These are phyloP conservation scores for Petunia axillaris DNA, from an alignment of 257 asterid species.

Conservation along the genomic window DNA sequence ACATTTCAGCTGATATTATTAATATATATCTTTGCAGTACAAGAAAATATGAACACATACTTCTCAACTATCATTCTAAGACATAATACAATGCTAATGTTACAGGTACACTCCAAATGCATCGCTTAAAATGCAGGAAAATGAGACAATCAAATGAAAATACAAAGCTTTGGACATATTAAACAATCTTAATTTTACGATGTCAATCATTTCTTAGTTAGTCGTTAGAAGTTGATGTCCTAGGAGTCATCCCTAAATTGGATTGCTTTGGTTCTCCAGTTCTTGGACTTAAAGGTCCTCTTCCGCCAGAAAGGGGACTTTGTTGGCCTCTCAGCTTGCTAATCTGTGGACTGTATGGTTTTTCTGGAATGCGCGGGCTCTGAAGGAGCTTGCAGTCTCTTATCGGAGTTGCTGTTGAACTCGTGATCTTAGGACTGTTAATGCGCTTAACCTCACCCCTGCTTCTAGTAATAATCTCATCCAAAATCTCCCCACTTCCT, in stretches of 20 bases:
- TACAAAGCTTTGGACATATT: slow-evolving; percentile 7
- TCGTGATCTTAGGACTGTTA: slow-evolving; percentile 62
- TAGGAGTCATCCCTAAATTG: slow-evolving; percentile 59
- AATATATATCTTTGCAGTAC: background rate
- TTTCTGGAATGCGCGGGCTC: slow-evolving; percentile 67
- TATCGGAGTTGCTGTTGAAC: slow-evolving; percentile 68
- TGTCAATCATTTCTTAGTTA: slow-evolving; percentile 21
- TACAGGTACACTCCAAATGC: slow-evolving; percentile 11
- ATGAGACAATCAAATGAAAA: slow-evolving; percentile 9
- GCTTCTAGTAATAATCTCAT: slow-evolving; percentile 81
- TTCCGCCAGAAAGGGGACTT: slow-evolving; percentile 41
- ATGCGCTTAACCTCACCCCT: slow-evolving; percentile 77
- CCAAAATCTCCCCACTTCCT: slow-evolving; percentile 74
- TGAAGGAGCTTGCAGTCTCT: slow-evolving; percentile 52
- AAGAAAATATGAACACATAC: slow-evolving; percentile 15
- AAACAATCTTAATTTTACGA: background rate
- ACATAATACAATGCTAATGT: slow-evolving; percentile 14
- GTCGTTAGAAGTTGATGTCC: slow-evolving; percentile 34
- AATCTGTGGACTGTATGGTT: slow-evolving; percentile 61
- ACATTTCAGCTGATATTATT: slow-evolving; percentile 17
- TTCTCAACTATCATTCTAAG: slow-evolving; percentile 13
- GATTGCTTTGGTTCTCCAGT: slow-evolving; percentile 54
- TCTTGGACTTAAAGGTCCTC: slow-evolving; percentile 58
- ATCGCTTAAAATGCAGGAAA: background rate
- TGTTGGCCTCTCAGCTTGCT: slow-evolving; percentile 55